Evolutionary conservation across 2,329 filamentous ascomycete genomes (phyloP).

Genomic region (Exophiala bonariae): DNA sequence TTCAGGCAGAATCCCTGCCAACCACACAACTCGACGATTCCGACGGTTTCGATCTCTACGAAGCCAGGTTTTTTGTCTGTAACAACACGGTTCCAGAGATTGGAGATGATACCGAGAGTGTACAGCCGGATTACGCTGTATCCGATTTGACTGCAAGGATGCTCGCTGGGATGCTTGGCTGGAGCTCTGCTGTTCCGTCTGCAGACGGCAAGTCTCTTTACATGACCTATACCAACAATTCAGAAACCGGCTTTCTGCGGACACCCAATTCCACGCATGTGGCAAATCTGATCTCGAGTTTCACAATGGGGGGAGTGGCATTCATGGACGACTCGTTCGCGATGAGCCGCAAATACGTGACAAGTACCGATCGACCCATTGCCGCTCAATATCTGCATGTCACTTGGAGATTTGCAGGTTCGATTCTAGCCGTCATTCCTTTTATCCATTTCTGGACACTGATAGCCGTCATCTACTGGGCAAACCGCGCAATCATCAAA

Average conservation of each 20-base stretch:
- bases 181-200: slow-evolving; percentile 15
- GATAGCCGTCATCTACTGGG: slow-evolving; percentile 22
- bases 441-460: slow-evolving; percentile 24
- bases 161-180: slow-evolving; percentile 23
- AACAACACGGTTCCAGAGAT: slow-evolving; percentile 23
- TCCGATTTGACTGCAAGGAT: slow-evolving; percentile 18
- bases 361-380: slow-evolving; percentile 84
- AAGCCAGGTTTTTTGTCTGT: slow-evolving; percentile 20
- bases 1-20: slow-evolving; percentile 15
- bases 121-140: slow-evolving; percentile 9
- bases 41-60: slow-evolving; percentile 6
- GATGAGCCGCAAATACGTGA: slow-evolving; percentile 54
- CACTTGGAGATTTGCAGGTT: slow-evolving; percentile 40
- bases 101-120: slow-evolving; percentile 1
- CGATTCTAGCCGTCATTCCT: slow-evolving; percentile 21
- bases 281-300: slow-evolving; percentile 16
- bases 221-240: slow-evolving; percentile 18
- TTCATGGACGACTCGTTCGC: slow-evolving; percentile 15
- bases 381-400: slow-evolving; percentile 86
- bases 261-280: slow-evolving; percentile 10
- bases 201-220: slow-evolving; percentile 10
- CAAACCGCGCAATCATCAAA: slow-evolving; percentile 28
- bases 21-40: not conserved
- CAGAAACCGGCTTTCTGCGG: slow-evolving; percentile 6
- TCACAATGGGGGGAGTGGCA: slow-evolving; percentile 19